Percentiles rank a stretch among this genome's conserved stretches.
Evolutionary conservation across 2,329 filamentous ascomycete species (phyloP).

Genomic region (Tolypocladium tundrense): DNA sequence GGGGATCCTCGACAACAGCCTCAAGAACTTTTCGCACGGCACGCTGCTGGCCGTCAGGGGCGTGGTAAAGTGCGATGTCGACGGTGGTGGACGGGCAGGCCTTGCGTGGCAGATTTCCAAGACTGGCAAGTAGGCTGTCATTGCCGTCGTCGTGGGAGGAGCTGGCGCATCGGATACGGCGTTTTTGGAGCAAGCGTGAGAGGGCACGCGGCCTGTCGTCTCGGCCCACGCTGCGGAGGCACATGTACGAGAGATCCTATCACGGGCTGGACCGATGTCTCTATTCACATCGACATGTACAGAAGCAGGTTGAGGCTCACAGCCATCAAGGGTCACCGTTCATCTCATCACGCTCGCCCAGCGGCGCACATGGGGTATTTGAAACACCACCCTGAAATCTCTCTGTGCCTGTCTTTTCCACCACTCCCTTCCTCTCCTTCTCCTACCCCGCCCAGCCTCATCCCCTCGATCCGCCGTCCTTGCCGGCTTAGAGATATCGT

Average conservation of each 20-base stretch:
- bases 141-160: not conserved
- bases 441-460: too few species aligned
- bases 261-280: too few species aligned
- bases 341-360: not conserved
- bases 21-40: slow-evolving; percentile 9
- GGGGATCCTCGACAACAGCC: slow-evolving; percentile 10
- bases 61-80: slow-evolving; percentile 9
- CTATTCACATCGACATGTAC: not conserved
- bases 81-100: slow-evolving; percentile 6
- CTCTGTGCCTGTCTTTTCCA: not conserved
- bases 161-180: not conserved
- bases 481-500: too few species aligned
- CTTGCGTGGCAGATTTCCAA: slow-evolving; percentile 14
- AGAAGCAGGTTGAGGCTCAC: not conserved
- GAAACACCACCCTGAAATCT: not conserved
- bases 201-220: not conserved
- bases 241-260: too few species aligned
- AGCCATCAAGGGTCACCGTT: not conserved
- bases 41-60: slow-evolving; percentile 11
- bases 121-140: not conserved
- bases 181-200: not conserved
- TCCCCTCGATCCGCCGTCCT: too few species aligned
- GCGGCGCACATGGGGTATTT: too few species aligned
- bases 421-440: too few species aligned
- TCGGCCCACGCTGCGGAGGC: too few species aligned